Conservation (phyloP, 768 basidiomycete species). For the Termitomyces sp. region DNA sequence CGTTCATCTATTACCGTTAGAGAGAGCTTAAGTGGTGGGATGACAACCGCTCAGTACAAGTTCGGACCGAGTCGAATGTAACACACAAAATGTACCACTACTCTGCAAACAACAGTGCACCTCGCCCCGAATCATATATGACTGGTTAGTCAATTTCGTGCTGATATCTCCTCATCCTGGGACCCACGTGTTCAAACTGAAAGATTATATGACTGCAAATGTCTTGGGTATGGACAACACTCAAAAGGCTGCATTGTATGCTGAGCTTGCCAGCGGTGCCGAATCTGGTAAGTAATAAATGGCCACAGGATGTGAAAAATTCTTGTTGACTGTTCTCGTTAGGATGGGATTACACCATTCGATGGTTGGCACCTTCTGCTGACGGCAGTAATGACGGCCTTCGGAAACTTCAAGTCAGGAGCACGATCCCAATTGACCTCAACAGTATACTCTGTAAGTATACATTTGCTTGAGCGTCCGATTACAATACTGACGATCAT, state of each 20-base stretch:
- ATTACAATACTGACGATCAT: neutral
- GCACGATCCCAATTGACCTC: slow-evolving; percentile 67
- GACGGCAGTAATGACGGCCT: slow-evolving; percentile 47
- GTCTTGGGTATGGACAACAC: slow-evolving; percentile 58
- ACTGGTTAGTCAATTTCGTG: slow-evolving; percentile 32
- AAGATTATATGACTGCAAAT: slow-evolving; percentile 77
- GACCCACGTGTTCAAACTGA: too few relatives aligned
- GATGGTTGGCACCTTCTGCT: slow-evolving; percentile 36
- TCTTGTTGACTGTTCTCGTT: neutral
- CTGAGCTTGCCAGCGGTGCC: slow-evolving; percentile 84
- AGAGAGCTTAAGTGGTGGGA: slow-evolving; percentile 83
- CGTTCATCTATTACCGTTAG: slow-evolving; percentile 25
- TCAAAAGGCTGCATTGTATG: slow-evolving; percentile 62
- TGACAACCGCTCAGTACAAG: slow-evolving; percentile 59
- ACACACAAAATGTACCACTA: slow-evolving; percentile 69
- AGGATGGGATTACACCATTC: slow-evolving; percentile 50
- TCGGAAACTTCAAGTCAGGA: slow-evolving; percentile 64
- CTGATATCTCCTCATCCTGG: slow-evolving; percentile 14
- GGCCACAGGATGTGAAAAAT: too few relatives aligned
- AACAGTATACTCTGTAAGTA: slow-evolving; percentile 81
- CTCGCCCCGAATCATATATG: slow-evolving; percentile 84
- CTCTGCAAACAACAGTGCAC: slow-evolving; percentile 76
- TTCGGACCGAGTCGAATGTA: slow-evolving; percentile 63
- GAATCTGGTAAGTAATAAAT: slow-evolving; percentile 53
- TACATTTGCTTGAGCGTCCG: neutral